Percentiles rank a stretch among this genome's conserved stretches.
Conservation (phyloP, 176 grass and related monocot genomes). For the Raddia distichophylla region DNA sequence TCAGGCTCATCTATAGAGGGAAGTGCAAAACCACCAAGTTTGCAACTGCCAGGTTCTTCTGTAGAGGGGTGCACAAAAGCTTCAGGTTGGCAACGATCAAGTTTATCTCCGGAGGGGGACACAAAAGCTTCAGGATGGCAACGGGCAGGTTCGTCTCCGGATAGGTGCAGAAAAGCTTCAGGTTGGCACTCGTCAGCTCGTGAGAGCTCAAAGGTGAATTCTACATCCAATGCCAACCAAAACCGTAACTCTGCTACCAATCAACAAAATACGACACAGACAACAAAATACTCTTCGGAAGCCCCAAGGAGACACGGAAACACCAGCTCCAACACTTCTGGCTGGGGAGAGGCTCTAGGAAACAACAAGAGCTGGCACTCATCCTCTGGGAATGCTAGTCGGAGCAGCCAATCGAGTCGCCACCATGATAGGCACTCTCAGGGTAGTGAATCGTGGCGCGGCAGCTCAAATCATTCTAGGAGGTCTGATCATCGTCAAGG, state of each 20-base stretch:
- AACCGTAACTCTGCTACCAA: conserved; percentile 40
- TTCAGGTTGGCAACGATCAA: conserved; percentile 34
- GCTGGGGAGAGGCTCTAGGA: conserved; percentile 59
- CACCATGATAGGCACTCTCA: conserved; percentile 41
- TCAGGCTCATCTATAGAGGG: not conserved
- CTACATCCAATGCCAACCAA: conserved; percentile 27
- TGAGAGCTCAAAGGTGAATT: conserved; percentile 44
- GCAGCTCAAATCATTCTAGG: conserved; percentile 45
- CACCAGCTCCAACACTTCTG: conserved; percentile 37
- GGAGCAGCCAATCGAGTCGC: conserved; percentile 48
- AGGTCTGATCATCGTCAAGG: conserved; percentile 49
- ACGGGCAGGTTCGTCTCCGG: conserved; percentile 20
- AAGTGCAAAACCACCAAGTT: conserved; percentile 1
- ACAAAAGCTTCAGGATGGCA: conserved; percentile 22
- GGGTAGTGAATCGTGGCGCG: conserved; percentile 32
- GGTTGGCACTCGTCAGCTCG: conserved; percentile 39
- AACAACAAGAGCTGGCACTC: conserved; percentile 60
- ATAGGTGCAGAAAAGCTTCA: conserved; percentile 30
- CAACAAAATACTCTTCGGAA: conserved; percentile 38
- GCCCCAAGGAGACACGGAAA: conserved; percentile 48
- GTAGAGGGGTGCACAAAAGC: not conserved
- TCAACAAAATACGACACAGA: conserved; percentile 29
- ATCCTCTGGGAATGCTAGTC: conserved; percentile 46
- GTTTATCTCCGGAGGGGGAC: conserved; percentile 32
- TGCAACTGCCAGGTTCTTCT: not conserved